Percentiles rank a stretch among this genome's conserved stretches.
Conservation (phyloP, 768 basidiomycete genomes). For the Hypholoma fasciculare region DNA sequence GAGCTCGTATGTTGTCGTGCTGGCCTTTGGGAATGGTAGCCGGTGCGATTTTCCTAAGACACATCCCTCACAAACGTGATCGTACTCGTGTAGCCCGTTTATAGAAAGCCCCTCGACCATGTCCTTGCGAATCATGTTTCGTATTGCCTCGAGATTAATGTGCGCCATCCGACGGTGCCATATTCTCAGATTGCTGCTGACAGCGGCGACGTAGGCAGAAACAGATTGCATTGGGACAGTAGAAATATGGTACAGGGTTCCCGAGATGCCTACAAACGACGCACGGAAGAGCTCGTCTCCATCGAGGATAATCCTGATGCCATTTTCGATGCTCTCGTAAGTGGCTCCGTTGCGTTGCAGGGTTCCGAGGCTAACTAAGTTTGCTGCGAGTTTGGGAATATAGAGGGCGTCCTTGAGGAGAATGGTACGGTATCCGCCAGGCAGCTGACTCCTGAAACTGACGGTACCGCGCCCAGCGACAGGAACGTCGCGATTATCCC, state of each 20-base stretch:
- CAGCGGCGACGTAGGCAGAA: constrained; percentile 5
- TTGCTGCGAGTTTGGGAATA: constrained; percentile 17
- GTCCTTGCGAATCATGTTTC: constrained; percentile 13
- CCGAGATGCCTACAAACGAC: neutral
- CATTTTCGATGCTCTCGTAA: neutral
- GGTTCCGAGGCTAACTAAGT: constrained; percentile 19
- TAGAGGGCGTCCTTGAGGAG: constrained; percentile 12
- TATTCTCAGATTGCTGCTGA: neutral
- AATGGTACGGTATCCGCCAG: constrained; percentile 4
- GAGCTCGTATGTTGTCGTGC: constrained; percentile 17
- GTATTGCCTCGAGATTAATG: constrained; percentile 16
- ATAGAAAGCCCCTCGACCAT: constrained; percentile 26
- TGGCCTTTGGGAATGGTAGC: constrained; percentile 21
- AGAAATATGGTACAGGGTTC: constrained; percentile 6
- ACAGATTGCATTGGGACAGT: neutral
- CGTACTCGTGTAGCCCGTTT: constrained; percentile 10
- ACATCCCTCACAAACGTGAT: constrained; percentile 24
- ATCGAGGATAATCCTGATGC: neutral
- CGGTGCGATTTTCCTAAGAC: constrained; percentile 24
- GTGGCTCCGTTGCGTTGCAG: constrained; percentile 10
- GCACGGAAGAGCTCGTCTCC: constrained; percentile 4
- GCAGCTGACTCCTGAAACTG: constrained; percentile 4
- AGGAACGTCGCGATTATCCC: constrained; percentile 13
- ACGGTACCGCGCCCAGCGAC: constrained; percentile 12
- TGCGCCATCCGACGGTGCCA: constrained; percentile 29